These are phyloP conservation scores for Podospora pseudoanserina DNA, from an alignment of 495 filamentous ascomycete genomes.

Conservation along the genomic window DNA sequence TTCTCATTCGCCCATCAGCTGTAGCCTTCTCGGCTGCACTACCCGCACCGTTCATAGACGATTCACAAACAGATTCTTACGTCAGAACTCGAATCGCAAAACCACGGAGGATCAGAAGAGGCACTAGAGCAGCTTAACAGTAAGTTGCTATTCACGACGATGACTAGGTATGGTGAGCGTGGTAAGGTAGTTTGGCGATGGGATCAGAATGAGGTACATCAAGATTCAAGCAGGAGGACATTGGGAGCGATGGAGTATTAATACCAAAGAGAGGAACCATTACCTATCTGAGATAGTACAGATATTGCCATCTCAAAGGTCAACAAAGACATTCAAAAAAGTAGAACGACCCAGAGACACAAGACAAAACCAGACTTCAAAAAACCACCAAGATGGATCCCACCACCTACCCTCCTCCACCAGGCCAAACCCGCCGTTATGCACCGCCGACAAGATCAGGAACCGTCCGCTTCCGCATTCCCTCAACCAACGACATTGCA, in stretches of 20 bases:
- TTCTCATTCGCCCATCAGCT: neutral
- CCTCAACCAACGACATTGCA: conserved; percentile 9
- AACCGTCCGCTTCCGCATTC: conserved; percentile 16
- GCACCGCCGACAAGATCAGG: conserved; percentile 12
- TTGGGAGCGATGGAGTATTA: no score
- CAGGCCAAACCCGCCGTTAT: conserved; percentile 13
- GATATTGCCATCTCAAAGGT: neutral
- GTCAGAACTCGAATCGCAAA: neutral
- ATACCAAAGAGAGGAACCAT: neutral
- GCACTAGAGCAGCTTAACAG: neutral
- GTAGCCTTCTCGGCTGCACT: neutral
- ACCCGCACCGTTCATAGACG: neutral
- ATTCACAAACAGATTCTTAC: neutral
- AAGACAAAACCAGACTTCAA: neutral
- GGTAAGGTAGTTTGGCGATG: neutral
- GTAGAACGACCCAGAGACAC: neutral
- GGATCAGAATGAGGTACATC: neutral
- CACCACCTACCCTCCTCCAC: neutral
- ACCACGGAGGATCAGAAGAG: neutral
- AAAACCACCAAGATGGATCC: neutral
- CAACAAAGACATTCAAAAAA: neutral
- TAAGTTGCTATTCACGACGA: neutral
- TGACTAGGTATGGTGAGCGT: neutral
- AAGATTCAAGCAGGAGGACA: neutral
- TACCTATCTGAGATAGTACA: no score